Conservation (phyloP, 2,329 filamentous ascomycete genomes). For the Hyphodiscus sp. region DNA sequence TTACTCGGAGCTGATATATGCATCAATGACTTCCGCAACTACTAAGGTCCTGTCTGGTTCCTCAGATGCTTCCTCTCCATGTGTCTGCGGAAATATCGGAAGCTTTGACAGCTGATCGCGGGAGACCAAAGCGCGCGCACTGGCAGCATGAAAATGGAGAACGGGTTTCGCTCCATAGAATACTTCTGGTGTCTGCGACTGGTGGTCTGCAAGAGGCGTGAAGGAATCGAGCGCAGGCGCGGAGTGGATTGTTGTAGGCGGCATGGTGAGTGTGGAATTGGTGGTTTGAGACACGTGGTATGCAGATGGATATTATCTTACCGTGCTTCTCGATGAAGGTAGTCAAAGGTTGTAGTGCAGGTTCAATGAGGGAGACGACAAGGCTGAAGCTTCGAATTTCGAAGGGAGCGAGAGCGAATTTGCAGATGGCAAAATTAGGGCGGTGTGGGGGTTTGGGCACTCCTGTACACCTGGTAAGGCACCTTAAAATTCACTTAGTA, state of each 20-base stretch:
- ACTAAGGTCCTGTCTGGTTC: constrained; percentile 3
- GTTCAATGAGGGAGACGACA: too few species aligned
- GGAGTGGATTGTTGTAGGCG: constrained; percentile 45
- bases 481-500: too few species aligned
- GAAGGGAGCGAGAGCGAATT: too few species aligned
- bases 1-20: constrained; percentile 55
- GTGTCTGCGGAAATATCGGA: constrained; percentile 39
- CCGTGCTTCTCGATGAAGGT: too few species aligned
- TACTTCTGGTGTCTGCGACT: constrained; percentile 63
- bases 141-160: constrained; percentile 55
- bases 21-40: constrained; percentile 37
- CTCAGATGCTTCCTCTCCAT: neutral
- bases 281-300: too few species aligned
- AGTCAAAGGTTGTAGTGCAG: too few species aligned
- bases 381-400: too few species aligned
- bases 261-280: constrained; percentile 15
- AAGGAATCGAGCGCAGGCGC: constrained; percentile 54
- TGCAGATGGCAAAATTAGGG: too few species aligned
- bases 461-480: too few species aligned
- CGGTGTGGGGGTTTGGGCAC: too few species aligned
- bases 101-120: constrained; percentile 48
- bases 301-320: too few species aligned
- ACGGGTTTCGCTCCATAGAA: constrained; percentile 69
- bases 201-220: constrained; percentile 60
- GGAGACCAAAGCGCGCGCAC: constrained; percentile 52